Percentiles rank a stretch among this genome's conserved stretches.
Evolutionary conservation across 371 early-diverging fungal species (phyloP).

Genomic region (Blakeslea trispora): DNA sequence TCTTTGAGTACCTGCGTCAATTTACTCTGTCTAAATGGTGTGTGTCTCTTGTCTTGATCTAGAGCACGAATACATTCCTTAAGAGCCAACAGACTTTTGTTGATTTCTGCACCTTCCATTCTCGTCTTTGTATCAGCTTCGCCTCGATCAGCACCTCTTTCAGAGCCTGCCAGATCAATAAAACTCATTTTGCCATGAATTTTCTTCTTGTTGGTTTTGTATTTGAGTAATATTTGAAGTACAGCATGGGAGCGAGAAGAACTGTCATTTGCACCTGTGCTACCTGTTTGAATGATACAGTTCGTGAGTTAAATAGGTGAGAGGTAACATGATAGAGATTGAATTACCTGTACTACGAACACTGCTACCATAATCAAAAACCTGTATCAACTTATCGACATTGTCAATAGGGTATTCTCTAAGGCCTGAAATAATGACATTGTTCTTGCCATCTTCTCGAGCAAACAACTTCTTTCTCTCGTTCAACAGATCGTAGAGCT

Average conservation of each 20-base stretch:
- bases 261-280: conserved; percentile 79
- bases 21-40: conserved; percentile 98
- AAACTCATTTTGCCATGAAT: conserved; percentile 75
- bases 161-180: conserved; percentile 93
- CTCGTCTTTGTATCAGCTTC: conserved; percentile 87
- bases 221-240: conserved; percentile 75
- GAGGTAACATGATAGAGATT: too few species aligned
- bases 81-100: conserved; percentile 96
- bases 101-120: conserved; percentile 99
- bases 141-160: conserved; percentile 95
- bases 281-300: too few species aligned
- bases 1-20: conserved; percentile 97
- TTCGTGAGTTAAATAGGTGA: too few species aligned
- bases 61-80: conserved; percentile 99
- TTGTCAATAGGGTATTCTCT: conserved; percentile 82
- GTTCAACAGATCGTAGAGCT: conserved; percentile 93
- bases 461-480: conserved; percentile 88
- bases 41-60: conserved; percentile 93
- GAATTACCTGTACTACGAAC: conserved; percentile 89
- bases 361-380: conserved; percentile 91
- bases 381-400: conserved; percentile 85
- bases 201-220: conserved; percentile 47
- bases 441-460: conserved; percentile 94
- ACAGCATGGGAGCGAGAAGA: conserved; percentile 92
- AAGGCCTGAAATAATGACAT: conserved; percentile 89